Evolutionary conservation across 139 green algal genomes (phyloP), one percentile per base, ranked within the genome.

Genomic region (Pedinophyceae sp.): DNA sequence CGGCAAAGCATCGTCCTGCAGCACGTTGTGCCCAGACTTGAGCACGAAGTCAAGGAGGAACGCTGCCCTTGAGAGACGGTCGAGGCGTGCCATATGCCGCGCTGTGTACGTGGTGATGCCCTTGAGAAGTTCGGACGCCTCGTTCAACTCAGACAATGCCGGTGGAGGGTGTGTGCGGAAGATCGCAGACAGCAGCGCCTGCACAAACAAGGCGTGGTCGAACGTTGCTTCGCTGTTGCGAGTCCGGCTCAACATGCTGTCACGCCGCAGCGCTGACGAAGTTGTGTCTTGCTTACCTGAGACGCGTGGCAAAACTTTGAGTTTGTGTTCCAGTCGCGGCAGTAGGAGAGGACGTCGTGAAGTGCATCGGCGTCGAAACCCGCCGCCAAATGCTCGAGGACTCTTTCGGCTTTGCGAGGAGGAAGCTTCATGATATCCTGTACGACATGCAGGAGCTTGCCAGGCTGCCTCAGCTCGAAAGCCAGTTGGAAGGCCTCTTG

Each of bases 291-390:
- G 43, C 43, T 6, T 50, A 50, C 43, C 57, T 96, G 85, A 2
- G 87, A 85, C 15, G 73, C 64, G 48, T 82, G 62, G 63, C 77
- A 94, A 60, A 83, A 79, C 55, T 69, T 68, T 6, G 74, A 59
- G 61, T 94, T 87, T 20, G 84, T 92, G 64, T 96, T 97, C 91
- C 91, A 98, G 46, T 96, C 85, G 18, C 86, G 59, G 15, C 57
- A 45, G 43, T 74, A 80, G n/a, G n/a, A n/a, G n/a, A n/a, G n/a
- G n/a, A n/a, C n/a, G n/a, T n/a, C n/a, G n/a, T n/a, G n/a, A n/a
- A n/a, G n/a, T n/a, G n/a, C n/a, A n/a, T n/a, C n/a, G n/a, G n/a
- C n/a, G n/a, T n/a, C n/a, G n/a, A n/a, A n/a, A n/a, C n/a, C n/a
- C n/a, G n/a, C n/a, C n/a, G n/a, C n/a, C n/a, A n/a, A n/a, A n/a